phyloP scores from a whole-genome alignment of 2,329 filamentous ascomycete genomes.

The Epichloe elymi region DNA sequence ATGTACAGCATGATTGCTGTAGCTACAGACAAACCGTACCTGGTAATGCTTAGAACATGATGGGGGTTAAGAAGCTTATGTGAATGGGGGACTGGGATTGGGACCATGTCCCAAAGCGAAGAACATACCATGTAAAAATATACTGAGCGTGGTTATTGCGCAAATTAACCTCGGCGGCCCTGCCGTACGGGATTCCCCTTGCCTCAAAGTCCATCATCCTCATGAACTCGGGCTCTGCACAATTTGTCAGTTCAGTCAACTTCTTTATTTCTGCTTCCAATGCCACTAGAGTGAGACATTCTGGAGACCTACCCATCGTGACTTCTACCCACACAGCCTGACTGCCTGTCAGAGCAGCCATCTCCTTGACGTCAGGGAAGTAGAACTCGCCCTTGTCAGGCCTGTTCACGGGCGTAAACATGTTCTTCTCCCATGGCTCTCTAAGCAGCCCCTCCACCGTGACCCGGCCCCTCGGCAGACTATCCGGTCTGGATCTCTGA shows the following conservation, averaged over 20 bases:
- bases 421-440: slow-evolving; percentile 92
- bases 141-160: slow-evolving; percentile 97
- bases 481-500: slow-evolving; percentile 51
- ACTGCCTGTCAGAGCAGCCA: slow-evolving; percentile 70
- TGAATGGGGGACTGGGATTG: background rate
- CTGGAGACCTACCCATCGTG: slow-evolving; percentile 60
- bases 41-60: slow-evolving; percentile 22
- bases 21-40: slow-evolving; percentile 74
- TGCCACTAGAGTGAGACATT: too few relatives aligned
- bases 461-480: slow-evolving; percentile 57
- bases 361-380: slow-evolving; percentile 86
- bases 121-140: slow-evolving; percentile 87
- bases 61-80: background rate
- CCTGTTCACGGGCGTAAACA: slow-evolving; percentile 86
- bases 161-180: slow-evolving; percentile 79
- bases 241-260: background rate
- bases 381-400: slow-evolving; percentile 80
- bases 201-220: slow-evolving; percentile 60
- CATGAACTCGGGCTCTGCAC: slow-evolving; percentile 64
- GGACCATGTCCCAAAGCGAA: too few relatives aligned
- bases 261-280: too few relatives aligned
- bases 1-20: slow-evolving; percentile 95
- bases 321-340: slow-evolving; percentile 92
- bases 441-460: slow-evolving; percentile 72
- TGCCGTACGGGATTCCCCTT: slow-evolving; percentile 79